Percentiles rank a stretch among this genome's conserved stretches.
These are phyloP conservation scores for Lactarius quietus DNA, from an alignment of 768 basidiomycete species.

Conservation along the genomic window DNA sequence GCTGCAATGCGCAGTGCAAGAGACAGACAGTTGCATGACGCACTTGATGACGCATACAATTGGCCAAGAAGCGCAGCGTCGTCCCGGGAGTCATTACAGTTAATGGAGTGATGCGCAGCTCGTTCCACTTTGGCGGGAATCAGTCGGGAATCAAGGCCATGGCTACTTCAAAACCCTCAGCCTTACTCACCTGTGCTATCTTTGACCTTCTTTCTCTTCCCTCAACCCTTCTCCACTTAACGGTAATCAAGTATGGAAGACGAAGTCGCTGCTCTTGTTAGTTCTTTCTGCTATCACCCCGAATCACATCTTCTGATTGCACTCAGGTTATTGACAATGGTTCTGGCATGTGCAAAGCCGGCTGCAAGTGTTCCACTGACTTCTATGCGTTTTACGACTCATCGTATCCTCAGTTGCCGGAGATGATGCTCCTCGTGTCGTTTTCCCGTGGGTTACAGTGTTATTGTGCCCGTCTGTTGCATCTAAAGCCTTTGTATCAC, in stretches of 20 bases:
- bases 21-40: background rate
- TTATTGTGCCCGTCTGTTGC: background rate
- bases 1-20: background rate
- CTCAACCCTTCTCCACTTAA: conserved; percentile 8
- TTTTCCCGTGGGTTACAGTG: conserved; percentile 74
- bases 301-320: conserved; percentile 7
- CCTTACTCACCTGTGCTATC: background rate
- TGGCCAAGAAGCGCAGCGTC: conserved; percentile 17
- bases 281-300: conserved; percentile 21
- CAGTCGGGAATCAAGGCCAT: conserved; percentile 5
- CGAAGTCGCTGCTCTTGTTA: conserved; percentile 56
- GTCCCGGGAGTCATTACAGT: too few species aligned
- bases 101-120: background rate
- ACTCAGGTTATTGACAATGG: conserved; percentile 84
- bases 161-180: background rate
- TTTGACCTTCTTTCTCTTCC: conserved; percentile 1
- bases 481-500: conserved; percentile 18
- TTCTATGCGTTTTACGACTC: conserved; percentile 45
- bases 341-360: conserved; percentile 99
- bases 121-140: background rate
- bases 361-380: conserved; percentile 58
- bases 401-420: conserved; percentile 74
- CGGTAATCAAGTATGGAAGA: conserved; percentile 50
- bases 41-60: background rate
- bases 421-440: conserved; percentile 94